phyloP scores from a whole-genome alignment of 176 grass and related monocot genomes.

The Alloteropsis semialata region DNA sequence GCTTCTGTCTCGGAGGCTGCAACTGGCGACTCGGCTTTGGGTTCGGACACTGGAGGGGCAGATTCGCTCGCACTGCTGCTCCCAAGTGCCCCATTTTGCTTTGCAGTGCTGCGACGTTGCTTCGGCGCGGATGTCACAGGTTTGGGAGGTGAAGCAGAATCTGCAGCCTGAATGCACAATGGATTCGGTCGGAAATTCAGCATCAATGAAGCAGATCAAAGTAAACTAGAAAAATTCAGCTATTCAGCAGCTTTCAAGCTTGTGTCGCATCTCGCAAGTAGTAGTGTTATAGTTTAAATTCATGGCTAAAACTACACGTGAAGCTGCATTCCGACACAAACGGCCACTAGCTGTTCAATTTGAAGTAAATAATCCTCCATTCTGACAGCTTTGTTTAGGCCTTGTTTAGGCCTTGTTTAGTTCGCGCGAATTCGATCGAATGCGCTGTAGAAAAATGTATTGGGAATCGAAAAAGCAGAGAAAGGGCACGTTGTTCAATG shows the following conservation, averaged over 20 bases:
- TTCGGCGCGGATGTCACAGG: neutral
- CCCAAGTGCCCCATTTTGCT: constrained; percentile 15
- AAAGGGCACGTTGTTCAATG: no score
- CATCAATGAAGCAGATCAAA: neutral
- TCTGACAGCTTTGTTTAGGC: no score
- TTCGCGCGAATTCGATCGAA: no score
- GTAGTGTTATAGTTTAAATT: no score
- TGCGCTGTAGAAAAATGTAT: no score
- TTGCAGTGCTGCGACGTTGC: neutral
- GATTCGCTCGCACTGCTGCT: neutral
- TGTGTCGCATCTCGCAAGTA: neutral
- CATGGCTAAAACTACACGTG: neutral
- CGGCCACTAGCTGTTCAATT: neutral
- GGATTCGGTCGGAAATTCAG: neutral
- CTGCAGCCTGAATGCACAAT: neutral
- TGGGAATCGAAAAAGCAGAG: no score
- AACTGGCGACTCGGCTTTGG: neutral
- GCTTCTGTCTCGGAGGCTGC: neutral
- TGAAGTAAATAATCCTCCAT: neutral
- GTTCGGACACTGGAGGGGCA: neutral
- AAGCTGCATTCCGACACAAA: constrained; percentile 12
- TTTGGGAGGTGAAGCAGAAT: constrained; percentile 19
- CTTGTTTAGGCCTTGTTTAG: no score
- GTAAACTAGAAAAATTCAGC: neutral
- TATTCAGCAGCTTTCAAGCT: neutral